A percentile compares a stretch with the other conserved stretches of the same genome.
These are phyloP conservation scores for Amoeboaphelidium protococcarum DNA, from an alignment of 371 early-diverging fungal genomes.

Conservation along the genomic window DNA sequence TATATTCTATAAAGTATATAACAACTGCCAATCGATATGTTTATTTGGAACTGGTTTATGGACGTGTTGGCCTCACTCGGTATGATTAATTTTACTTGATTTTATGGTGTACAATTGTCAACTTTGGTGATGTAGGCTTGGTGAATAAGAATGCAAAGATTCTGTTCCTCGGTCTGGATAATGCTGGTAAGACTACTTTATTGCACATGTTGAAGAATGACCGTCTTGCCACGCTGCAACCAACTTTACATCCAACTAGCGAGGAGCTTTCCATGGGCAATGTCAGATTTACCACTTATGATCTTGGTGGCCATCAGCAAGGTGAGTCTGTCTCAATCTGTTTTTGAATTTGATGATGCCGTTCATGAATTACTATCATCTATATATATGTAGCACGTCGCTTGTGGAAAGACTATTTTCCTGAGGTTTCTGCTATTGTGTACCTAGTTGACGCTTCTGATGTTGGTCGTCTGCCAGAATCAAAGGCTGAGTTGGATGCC, in stretches of 20 bases:
- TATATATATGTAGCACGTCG: constrained; percentile 39
- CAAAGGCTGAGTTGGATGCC: constrained; percentile 78
- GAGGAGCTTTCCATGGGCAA: constrained; percentile 89
- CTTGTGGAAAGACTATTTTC: constrained; percentile 93
- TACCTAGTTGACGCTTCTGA: constrained; percentile 87
- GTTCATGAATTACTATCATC: background rate
- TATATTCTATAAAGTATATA: too few relatives aligned
- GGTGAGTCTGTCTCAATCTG: constrained; percentile 19
- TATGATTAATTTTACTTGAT: constrained; percentile 12
- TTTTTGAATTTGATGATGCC: too few relatives aligned
- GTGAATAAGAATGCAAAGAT: constrained; percentile 95
- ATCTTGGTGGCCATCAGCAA: constrained; percentile 88
- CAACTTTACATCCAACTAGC: constrained; percentile 95
- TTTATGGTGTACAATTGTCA: background rate
- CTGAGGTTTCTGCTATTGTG: constrained; percentile 86
- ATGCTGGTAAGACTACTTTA: constrained; percentile 98
- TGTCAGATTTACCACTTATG: constrained; percentile 85
- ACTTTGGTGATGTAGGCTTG: too few relatives aligned
- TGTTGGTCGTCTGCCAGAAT: constrained; percentile 49
- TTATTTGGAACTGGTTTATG: constrained; percentile 80
- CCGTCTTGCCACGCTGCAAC: constrained; percentile 79
- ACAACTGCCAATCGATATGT: too few relatives aligned
- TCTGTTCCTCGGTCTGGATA: constrained; percentile 97
- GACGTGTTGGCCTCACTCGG: constrained; percentile 56
- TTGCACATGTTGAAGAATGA: constrained; percentile 98